phyloP scores from a whole-genome alignment of 176 grass and related monocot species.

The Thinopyrum elongatum region DNA sequence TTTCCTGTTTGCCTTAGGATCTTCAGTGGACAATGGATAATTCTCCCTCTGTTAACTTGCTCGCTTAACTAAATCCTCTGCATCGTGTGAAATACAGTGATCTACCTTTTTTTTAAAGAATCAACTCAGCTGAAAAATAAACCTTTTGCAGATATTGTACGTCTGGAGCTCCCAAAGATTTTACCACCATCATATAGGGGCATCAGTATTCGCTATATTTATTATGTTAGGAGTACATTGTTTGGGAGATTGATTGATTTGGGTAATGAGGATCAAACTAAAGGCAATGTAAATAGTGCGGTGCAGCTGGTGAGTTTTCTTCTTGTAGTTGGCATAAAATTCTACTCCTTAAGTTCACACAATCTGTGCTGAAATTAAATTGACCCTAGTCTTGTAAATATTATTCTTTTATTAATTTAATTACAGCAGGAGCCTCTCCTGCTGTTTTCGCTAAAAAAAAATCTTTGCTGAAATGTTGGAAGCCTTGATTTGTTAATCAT shows the following conservation, averaged over 20 bases:
- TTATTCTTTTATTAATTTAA: too few relatives aligned
- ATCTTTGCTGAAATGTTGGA: slow-evolving; percentile 6
- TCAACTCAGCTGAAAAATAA: slow-evolving; percentile 3
- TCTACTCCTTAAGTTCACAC: slow-evolving; percentile 12
- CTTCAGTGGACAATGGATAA: neutral
- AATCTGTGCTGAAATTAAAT: neutral
- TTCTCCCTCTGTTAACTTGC: neutral
- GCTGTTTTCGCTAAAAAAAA: too few relatives aligned
- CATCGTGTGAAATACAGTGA: neutral
- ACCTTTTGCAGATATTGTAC: slow-evolving; percentile 64
- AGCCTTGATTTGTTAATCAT: neutral
- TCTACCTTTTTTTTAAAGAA: neutral
- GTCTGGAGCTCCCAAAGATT: slow-evolving; percentile 72
- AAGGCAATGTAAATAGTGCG: slow-evolving; percentile 36
- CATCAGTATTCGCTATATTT: slow-evolving; percentile 88
- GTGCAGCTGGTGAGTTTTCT: slow-evolving; percentile 75
- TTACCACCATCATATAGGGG: slow-evolving; percentile 90
- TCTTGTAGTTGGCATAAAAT: neutral
- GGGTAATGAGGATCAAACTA: slow-evolving; percentile 49
- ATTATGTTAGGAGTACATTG: slow-evolving; percentile 76
- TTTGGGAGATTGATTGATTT: slow-evolving; percentile 62
- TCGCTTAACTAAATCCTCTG: neutral
- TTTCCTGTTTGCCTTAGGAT: neutral
- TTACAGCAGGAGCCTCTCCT: too few relatives aligned
- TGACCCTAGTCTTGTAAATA: too few relatives aligned